phyloP scores from a whole-genome alignment of 2,329 filamentous ascomycete species.

The Neonectria ditissima region DNA sequence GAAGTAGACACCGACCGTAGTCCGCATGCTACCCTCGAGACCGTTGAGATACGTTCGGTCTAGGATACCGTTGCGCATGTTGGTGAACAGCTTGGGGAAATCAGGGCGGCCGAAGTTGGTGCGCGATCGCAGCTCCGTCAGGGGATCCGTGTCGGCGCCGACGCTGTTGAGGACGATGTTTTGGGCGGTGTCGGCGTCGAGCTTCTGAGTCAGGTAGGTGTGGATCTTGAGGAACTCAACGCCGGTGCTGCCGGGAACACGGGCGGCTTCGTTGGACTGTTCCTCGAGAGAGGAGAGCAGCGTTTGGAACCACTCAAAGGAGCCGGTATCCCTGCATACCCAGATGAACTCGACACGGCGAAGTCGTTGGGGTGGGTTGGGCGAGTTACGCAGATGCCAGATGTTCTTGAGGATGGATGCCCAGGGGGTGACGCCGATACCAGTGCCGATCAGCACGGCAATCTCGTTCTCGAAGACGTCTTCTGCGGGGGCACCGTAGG shows the following conservation, averaged over 20 bases:
- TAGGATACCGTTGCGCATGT: slow-evolving; percentile 89
- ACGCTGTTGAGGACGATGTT: slow-evolving; percentile 98
- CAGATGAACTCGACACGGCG: slow-evolving; percentile 98
- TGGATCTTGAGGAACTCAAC: slow-evolving; percentile 96
- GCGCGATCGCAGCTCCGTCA: slow-evolving; percentile 89
- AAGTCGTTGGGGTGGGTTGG: slow-evolving; percentile 89
- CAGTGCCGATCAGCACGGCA: slow-evolving; percentile 85
- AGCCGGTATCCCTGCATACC: slow-evolving; percentile 95
- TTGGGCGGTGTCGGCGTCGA: slow-evolving; percentile 91
- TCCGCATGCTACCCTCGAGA: slow-evolving; percentile 79
- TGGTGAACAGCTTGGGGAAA: slow-evolving; percentile 81
- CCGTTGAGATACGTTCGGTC: slow-evolving; percentile 88
- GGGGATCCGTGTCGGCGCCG: slow-evolving; percentile 85
- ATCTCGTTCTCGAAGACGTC: slow-evolving; percentile 97
- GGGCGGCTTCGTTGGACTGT: slow-evolving; percentile 79
- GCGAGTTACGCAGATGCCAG: slow-evolving; percentile 92
- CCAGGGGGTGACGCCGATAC: slow-evolving; percentile 90
- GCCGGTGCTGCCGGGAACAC: slow-evolving; percentile 73
- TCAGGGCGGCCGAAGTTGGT: slow-evolving; percentile 97
- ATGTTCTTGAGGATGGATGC: slow-evolving; percentile 95
- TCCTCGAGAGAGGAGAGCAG: slow-evolving; percentile 90
- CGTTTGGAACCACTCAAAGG: slow-evolving; percentile 99
- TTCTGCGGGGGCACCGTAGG: slow-evolving; percentile 96
- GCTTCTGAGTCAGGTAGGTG: slow-evolving; percentile 94
- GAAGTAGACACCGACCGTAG: slow-evolving; percentile 96